Evolutionary conservation across 257 asterid species (phyloP).

Genomic region (Solanum virginianum): DNA sequence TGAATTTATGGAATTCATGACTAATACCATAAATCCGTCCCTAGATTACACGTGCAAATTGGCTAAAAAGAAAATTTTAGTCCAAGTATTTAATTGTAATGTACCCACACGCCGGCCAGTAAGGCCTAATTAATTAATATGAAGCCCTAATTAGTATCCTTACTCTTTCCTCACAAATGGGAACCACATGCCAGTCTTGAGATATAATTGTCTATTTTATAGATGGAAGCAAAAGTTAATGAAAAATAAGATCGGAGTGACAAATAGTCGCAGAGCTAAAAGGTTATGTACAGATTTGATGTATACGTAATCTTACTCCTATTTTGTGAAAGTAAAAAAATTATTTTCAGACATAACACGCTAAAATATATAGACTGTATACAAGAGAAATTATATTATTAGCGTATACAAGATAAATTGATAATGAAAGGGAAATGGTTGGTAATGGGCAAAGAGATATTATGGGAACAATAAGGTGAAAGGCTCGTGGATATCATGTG

Average conservation of each 20-base stretch:
- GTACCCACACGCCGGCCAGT: background rate
- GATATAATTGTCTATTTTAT: background rate
- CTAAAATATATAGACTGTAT: background rate
- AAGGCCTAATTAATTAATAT: background rate
- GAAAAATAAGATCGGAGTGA: background rate
- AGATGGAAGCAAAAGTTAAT: background rate
- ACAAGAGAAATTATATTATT: background rate
- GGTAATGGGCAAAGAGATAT: slow-evolving; percentile 24
- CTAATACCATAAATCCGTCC: background rate
- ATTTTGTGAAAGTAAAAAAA: background rate
- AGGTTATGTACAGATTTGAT: too few species aligned
- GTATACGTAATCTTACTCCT: background rate
- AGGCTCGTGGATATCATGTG: slow-evolving; percentile 54
- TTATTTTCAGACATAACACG: background rate
- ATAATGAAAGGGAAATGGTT: background rate
- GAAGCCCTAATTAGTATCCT: background rate
- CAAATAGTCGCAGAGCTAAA: too few species aligned
- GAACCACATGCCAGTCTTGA: background rate
- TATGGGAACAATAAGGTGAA: slow-evolving; percentile 25
- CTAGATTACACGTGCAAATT: background rate
- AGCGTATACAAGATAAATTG: background rate
- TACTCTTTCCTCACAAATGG: background rate
- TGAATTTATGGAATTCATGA: background rate
- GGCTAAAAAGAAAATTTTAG: background rate
- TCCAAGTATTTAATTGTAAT: background rate